A percentile compares a stretch with the other conserved stretches of the same genome.
Evolutionary conservation across 2,329 filamentous ascomycete genomes (phyloP).

Genomic region (Botrytis medusae): DNA sequence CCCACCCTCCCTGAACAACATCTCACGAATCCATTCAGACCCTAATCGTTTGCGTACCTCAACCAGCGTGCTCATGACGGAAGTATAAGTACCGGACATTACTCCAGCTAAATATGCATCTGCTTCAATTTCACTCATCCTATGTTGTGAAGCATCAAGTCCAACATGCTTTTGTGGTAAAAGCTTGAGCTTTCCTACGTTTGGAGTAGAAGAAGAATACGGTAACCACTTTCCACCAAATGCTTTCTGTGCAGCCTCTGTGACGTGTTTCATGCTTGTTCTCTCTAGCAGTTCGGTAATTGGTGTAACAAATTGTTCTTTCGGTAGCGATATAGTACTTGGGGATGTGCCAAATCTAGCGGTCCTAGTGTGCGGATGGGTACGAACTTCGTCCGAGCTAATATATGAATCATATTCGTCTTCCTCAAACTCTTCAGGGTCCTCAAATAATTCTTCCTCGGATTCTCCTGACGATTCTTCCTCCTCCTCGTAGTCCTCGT

Average conservation of each 20-base stretch:
- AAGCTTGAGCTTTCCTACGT: constrained; percentile 48
- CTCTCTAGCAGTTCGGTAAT: constrained; percentile 67
- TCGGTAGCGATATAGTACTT: constrained; percentile 72
- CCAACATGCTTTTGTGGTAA: constrained; percentile 64
- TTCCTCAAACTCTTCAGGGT: constrained; percentile 29
- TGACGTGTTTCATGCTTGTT: constrained; percentile 72
- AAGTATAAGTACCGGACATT: constrained; percentile 69
- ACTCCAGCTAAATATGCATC: constrained; percentile 70
- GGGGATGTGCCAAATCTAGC: constrained; percentile 76
- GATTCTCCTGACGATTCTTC: constrained; percentile 26
- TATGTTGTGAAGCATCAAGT: constrained; percentile 61
- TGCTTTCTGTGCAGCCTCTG: constrained; percentile 65
- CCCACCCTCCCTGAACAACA: constrained; percentile 57
- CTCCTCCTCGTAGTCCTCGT: constrained; percentile 30
- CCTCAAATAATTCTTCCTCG: constrained; percentile 36
- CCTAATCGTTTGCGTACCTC: constrained; percentile 75
- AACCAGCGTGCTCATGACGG: constrained; percentile 64
- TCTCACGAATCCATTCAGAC: constrained; percentile 64
- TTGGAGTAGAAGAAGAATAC: constrained; percentile 70
- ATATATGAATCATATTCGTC: constrained; percentile 33
- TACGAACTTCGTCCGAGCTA: constrained; percentile 49
- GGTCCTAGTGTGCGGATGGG: constrained; percentile 71
- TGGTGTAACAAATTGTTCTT: constrained; percentile 66
- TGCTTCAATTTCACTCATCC: constrained; percentile 73
- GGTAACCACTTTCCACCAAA: constrained; percentile 80